Evolutionary conservation across 2,329 filamentous ascomycete genomes (phyloP).

Genomic region (Venturia effusa): DNA sequence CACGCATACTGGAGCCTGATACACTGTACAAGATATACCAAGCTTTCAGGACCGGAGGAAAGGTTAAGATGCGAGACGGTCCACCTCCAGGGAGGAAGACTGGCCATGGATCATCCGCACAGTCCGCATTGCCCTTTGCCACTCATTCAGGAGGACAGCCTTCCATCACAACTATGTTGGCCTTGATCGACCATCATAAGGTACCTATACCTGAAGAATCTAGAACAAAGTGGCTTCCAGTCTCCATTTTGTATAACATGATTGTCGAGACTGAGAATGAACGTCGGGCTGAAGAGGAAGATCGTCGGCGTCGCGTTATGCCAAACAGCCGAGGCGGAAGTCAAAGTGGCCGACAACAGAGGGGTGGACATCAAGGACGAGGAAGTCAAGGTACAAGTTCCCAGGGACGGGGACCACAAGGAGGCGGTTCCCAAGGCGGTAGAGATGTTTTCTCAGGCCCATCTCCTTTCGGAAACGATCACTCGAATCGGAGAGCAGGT

Average conservation of each 20-base stretch:
- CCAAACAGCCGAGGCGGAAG: not conserved
- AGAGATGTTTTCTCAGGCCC: not conserved
- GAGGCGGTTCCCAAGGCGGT: not conserved
- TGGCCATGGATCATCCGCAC: not conserved
- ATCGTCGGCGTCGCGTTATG: not conserved
- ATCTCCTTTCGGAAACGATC: not conserved
- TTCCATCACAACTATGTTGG: not conserved
- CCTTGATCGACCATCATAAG: not conserved
- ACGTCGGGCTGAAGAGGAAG: too few species aligned
- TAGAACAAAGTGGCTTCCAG: not conserved
- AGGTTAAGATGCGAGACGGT: not conserved
- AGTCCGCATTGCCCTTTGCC: not conserved
- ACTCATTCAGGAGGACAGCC: not conserved
- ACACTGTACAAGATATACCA: not conserved
- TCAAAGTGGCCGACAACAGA: not conserved
- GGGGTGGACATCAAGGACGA: not conserved
- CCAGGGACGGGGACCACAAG: not conserved
- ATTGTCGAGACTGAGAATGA: too few species aligned
- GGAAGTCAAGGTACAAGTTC: not conserved
- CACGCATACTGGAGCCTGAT: not conserved
- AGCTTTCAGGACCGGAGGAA: not conserved
- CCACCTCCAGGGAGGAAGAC: not conserved
- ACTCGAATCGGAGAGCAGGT: not conserved
- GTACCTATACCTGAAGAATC: not conserved
- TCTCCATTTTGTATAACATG: not conserved